Conservation (phyloP, 345 rosid species). For the Corchorus capsularis region DNA sequence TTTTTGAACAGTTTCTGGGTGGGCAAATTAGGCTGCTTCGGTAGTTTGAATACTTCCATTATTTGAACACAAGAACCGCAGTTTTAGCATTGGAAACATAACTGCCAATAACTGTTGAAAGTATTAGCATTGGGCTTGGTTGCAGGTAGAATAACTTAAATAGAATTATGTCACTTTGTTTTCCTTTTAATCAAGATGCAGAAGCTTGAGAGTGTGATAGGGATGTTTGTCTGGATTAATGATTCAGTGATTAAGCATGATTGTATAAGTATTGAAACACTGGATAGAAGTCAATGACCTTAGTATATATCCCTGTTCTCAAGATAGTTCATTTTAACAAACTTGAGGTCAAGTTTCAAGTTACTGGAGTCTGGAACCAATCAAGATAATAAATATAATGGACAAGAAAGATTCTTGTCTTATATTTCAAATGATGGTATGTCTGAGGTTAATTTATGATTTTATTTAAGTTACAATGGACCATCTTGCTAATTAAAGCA, state of each 20-base stretch:
- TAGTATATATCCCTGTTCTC: not conserved
- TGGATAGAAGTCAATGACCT: conserved; percentile 6
- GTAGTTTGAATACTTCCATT: not conserved
- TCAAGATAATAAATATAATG: too few species aligned
- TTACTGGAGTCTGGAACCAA: too few species aligned
- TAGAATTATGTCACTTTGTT: not conserved
- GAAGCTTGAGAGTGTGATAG: not conserved
- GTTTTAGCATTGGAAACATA: not conserved
- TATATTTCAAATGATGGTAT: too few species aligned
- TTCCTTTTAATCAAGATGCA: not conserved
- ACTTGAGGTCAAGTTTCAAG: too few species aligned
- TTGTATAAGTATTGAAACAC: not conserved
- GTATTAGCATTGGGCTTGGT: conserved; percentile 10
- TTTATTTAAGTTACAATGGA: too few species aligned
- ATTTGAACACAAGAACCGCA: conserved; percentile 3
- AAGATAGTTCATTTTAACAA: not conserved
- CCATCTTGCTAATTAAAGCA: too few species aligned
- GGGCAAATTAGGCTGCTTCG: not conserved
- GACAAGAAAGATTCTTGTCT: too few species aligned
- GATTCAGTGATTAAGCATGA: not conserved
- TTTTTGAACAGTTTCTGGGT: not conserved
- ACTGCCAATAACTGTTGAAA: not conserved
- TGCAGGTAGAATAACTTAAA: not conserved
- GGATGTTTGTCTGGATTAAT: not conserved
- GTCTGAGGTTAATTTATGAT: too few species aligned